phyloP scores from a whole-genome alignment of 805 yeast genomes.

The Lipomyces starkeyi region DNA sequence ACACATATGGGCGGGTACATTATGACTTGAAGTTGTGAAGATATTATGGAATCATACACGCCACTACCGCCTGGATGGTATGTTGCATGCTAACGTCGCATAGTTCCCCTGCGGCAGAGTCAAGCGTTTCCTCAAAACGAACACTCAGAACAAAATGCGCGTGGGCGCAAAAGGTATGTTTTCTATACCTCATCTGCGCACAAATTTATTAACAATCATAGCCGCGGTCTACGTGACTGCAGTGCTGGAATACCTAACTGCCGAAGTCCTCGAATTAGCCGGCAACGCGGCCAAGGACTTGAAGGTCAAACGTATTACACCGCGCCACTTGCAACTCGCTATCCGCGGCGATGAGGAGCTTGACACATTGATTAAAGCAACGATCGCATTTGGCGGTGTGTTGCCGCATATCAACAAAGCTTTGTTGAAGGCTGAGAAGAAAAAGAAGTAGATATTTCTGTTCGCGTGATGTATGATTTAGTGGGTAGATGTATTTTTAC shows the following conservation, averaged over 20 bases:
- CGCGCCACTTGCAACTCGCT: conserved; percentile 95
- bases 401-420: conserved; percentile 85
- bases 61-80: background rate
- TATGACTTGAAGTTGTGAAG: background rate
- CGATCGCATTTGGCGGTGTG: conserved; percentile 98
- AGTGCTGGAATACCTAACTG: conserved; percentile 94
- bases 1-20: background rate
- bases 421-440: conserved; percentile 25
- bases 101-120: conserved; percentile 99
- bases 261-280: conserved; percentile 96
- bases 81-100: background rate
- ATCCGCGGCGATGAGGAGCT: conserved; percentile 98
- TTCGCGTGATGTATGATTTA: conserved; percentile 7
- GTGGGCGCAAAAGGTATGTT: conserved; percentile 71
- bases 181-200: background rate
- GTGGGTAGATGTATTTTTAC: background rate
- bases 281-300: conserved; percentile 99
- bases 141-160: conserved; percentile 82
- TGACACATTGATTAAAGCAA: conserved; percentile 90
- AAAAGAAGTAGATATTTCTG: conserved; percentile 23
- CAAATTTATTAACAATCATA: conserved; percentile 20
- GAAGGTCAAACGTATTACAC: conserved; percentile 95
- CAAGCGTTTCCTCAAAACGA: conserved; percentile 90
- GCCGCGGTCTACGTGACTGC: conserved; percentile 97
- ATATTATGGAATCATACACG: background rate